Percentiles rank a stretch among this genome's conserved stretches.
Conservation (phyloP, 495 filamentous ascomycete species). For the Penicillium simplicissimum region DNA sequence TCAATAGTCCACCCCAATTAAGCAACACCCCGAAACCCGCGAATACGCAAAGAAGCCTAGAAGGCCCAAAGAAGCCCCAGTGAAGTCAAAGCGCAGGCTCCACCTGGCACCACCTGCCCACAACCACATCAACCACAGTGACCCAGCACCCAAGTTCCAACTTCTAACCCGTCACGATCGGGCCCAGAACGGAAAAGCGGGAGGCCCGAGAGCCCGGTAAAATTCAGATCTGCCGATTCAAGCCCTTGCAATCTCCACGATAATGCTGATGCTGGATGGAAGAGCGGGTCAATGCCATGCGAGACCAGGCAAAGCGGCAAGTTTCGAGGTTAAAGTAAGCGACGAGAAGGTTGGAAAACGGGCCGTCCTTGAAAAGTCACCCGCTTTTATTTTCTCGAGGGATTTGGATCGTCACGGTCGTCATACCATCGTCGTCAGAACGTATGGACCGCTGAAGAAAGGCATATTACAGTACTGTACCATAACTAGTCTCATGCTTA, state of each 20-base stretch:
- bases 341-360: background rate
- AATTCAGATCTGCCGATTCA: constrained; percentile 24
- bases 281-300: background rate
- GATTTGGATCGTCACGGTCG: background rate
- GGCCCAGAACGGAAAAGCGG: constrained; percentile 8
- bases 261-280: background rate
- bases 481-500: constrained; percentile 1
- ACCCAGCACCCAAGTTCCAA: no score
- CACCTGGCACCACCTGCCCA: constrained; percentile 10
- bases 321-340: background rate
- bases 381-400: no score
- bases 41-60: constrained; percentile 6
- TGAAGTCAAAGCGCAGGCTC: constrained; percentile 15
- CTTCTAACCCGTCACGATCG: background rate
- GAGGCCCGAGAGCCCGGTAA: constrained; percentile 23
- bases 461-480: background rate
- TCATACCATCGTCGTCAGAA: background rate
- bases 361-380: no score
- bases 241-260: constrained; percentile 19
- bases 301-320: background rate
- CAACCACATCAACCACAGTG: no score
- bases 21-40: constrained; percentile 2
- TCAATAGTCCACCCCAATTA: constrained; percentile 5
- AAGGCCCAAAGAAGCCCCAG: constrained; percentile 11
- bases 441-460: background rate